Conservation (phyloP, 106 monocot species). For the Iris macrosiphon region DNA sequence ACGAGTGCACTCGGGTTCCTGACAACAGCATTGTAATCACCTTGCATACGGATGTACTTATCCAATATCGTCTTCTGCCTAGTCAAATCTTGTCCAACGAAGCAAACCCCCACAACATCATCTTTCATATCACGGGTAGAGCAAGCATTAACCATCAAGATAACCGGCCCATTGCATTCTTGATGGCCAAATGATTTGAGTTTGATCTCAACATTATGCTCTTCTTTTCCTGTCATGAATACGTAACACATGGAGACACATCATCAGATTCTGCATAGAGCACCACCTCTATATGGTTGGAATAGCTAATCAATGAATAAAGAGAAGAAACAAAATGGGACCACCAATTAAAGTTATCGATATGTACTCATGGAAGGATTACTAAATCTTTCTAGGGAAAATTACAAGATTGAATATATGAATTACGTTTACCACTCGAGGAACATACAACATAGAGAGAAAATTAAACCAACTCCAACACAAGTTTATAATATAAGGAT, state of each 20-base stretch:
- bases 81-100: constrained; percentile 83
- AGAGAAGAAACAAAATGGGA: too few relatives aligned
- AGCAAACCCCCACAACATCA: constrained; percentile 66
- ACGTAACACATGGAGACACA: constrained; percentile 4
- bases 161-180: constrained; percentile 35
- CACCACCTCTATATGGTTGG: too few relatives aligned
- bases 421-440: too few relatives aligned
- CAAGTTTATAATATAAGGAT: too few relatives aligned
- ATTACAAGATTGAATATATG: too few relatives aligned
- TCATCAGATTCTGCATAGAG: constrained; percentile 1
- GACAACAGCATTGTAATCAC: constrained; percentile 68
- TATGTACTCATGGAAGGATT: too few relatives aligned
- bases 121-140: constrained; percentile 55
- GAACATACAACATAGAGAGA: too few relatives aligned
- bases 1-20: constrained; percentile 56
- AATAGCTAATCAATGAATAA: too few relatives aligned
- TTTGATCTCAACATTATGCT: constrained; percentile 71
- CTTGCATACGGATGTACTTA: constrained; percentile 72
- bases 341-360: too few relatives aligned
- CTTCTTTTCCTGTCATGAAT: constrained; percentile 64
- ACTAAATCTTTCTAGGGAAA: too few relatives aligned
- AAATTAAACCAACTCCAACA: too few relatives aligned
- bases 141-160: constrained; percentile 73
- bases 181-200: constrained; percentile 45
- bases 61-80: constrained; percentile 67